A percentile compares a stretch with the other conserved stretches of the same genome.
These are phyloP conservation scores for Mycena kentingensis DNA, from an alignment of 768 basidiomycete species.

Conservation along the genomic window DNA sequence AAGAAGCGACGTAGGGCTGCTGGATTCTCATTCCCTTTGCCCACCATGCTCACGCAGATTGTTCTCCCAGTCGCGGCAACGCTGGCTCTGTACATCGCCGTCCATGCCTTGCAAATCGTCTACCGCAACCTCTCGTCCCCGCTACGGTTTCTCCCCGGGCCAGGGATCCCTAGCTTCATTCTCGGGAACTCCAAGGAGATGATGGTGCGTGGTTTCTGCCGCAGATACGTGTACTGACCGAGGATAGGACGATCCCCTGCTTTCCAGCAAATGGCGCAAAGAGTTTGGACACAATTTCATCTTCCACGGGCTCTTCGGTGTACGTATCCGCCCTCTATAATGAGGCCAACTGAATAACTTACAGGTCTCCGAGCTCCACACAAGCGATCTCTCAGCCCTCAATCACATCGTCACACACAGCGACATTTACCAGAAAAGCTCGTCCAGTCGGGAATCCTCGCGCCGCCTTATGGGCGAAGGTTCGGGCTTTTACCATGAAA, in stretches of 20 bases:
- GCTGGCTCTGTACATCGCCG: neutral
- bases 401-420: neutral
- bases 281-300: neutral
- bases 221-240: too few species aligned
- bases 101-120: conserved; percentile 3
- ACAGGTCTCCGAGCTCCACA: neutral
- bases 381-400: neutral
- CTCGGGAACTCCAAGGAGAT: conserved; percentile 34
- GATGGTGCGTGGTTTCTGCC: conserved; percentile 11
- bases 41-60: conserved; percentile 1
- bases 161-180: neutral
- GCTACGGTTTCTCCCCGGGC: neutral
- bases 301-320: neutral
- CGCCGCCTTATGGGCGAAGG: neutral
- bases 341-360: neutral
- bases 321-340: neutral
- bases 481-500: neutral
- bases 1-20: too few species aligned
- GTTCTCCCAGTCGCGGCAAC: conserved; percentile 3
- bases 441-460: neutral
- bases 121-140: conserved; percentile 7
- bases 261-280: neutral
- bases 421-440: neutral
- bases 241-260: neutral
- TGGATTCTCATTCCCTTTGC: too few species aligned